Percentiles rank a stretch among this genome's conserved stretches.
Evolutionary conservation across 139 green algal genomes (phyloP).

Genomic region (Closterium sp.): DNA sequence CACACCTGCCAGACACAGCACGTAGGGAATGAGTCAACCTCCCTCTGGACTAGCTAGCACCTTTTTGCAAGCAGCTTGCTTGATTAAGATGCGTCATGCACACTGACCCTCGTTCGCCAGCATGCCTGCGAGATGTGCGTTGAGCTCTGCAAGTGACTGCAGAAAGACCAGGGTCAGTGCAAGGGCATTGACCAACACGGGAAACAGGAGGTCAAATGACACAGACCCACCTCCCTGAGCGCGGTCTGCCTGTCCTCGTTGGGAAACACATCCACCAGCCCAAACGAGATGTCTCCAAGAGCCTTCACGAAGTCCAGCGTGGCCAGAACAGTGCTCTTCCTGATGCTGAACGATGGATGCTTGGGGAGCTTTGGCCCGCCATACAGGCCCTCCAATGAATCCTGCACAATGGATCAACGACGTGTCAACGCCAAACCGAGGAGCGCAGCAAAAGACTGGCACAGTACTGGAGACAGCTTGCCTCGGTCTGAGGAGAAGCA

Average conservation of each 20-base stretch:
- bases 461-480: not conserved
- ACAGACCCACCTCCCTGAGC: conserved; percentile 18
- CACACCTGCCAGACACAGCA: conserved; percentile 57
- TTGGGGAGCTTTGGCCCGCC: conserved; percentile 1
- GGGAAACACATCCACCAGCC: conserved; percentile 63
- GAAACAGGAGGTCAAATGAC: not conserved
- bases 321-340: conserved; percentile 65
- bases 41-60: not conserved
- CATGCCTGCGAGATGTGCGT: conserved; percentile 31
- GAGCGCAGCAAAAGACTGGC: not conserved
- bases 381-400: not conserved
- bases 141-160: conserved; percentile 47
- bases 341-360: conserved; percentile 39
- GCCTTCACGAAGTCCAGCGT: conserved; percentile 95
- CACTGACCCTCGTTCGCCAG: not conserved
- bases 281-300: conserved; percentile 79
- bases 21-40: not conserved
- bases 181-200: not conserved
- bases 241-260: conserved; percentile 34
- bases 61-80: not conserved
- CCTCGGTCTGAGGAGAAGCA: not conserved
- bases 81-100: not conserved
- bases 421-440: no score
- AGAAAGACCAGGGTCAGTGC: not conserved
- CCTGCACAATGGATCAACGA: not conserved